Percentiles rank a stretch among this genome's conserved stretches.
These are phyloP conservation scores for Globisporangium radiosum DNA, from an alignment of 352 stramenopile species.

Conservation along the genomic window DNA sequence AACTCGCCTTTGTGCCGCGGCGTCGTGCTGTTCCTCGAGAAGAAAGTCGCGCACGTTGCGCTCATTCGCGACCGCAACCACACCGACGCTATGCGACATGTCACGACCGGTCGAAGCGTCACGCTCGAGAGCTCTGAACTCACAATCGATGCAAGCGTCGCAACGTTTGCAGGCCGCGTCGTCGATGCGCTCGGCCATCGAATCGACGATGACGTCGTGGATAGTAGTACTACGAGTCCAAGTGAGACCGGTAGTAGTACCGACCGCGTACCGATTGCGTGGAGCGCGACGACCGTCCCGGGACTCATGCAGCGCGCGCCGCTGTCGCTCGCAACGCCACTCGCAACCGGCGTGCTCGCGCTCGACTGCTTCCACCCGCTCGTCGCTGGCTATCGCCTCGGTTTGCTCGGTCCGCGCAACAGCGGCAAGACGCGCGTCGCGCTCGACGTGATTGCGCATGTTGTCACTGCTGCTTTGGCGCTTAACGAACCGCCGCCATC, in stretches of 20 bases:
- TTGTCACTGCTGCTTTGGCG: constrained; percentile 28
- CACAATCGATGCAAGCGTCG: constrained; percentile 35
- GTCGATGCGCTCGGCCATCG: constrained; percentile 45
- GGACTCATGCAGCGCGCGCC: constrained; percentile 49
- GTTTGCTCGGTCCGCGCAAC: constrained; percentile 54
- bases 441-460: constrained; percentile 60
- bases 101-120: constrained; percentile 59
- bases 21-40: constrained; percentile 52
- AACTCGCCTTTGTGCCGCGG: constrained; percentile 25
- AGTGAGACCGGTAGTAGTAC: background rate
- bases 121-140: constrained; percentile 43
- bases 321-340: constrained; percentile 28
- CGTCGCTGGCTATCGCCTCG: constrained; percentile 63
- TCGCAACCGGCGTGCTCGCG: constrained; percentile 57
- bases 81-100: constrained; percentile 14
- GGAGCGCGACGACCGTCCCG: constrained; percentile 55
- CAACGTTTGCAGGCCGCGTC: constrained; percentile 34
- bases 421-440: constrained; percentile 65
- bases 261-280: constrained; percentile 35
- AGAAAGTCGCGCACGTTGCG: constrained; percentile 52
- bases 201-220: constrained; percentile 13
- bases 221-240: background rate
- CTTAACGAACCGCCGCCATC: constrained; percentile 35
- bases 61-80: constrained; percentile 32
- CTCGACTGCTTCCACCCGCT: constrained; percentile 78